These are phyloP conservation scores for Lodderomyces orthopsilosis DNA, from an alignment of 1,139 yeast species.

Conservation along the genomic window DNA sequence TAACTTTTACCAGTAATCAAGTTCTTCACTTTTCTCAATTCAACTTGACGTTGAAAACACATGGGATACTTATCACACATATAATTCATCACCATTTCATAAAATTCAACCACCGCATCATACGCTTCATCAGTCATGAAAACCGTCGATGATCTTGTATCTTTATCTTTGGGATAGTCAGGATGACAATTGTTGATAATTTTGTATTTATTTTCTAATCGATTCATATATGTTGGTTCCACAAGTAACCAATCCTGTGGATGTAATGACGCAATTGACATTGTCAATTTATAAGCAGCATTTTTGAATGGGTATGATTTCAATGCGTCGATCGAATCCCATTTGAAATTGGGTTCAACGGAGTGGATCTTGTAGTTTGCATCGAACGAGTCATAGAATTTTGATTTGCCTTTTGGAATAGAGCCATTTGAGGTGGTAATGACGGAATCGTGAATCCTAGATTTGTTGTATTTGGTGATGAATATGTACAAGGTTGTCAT, in stretches of 20 bases:
- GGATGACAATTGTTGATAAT: conserved; percentile 41
- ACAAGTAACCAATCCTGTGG: conserved; percentile 63
- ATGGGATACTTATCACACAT: conserved; percentile 59
- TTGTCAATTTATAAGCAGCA: conserved; percentile 10
- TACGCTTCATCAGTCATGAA: conserved; percentile 41
- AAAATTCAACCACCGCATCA: conserved; percentile 57
- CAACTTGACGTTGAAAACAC: conserved; percentile 37
- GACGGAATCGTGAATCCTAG: neutral
- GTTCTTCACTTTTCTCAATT: conserved; percentile 31
- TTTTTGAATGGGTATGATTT: conserved; percentile 22
- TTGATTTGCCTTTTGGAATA: neutral
- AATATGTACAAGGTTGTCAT: neutral
- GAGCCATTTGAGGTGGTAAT: neutral
- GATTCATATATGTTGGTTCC: conserved; percentile 58
- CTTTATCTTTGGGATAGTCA: conserved; percentile 28
- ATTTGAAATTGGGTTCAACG: conserved; percentile 13
- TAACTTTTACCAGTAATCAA: conserved; percentile 38
- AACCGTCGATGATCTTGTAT: conserved; percentile 28
- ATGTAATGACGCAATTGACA: conserved; percentile 52
- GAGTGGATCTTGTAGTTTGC: neutral
- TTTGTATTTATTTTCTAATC: conserved; percentile 42
- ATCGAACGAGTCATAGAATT: neutral
- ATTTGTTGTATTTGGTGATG: neutral
- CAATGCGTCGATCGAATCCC: conserved; percentile 16
- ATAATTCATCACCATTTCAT: conserved; percentile 46